phyloP scores from a whole-genome alignment of 1,284 basidiomycete genomes.

The Retiboletus flavoniger region DNA sequence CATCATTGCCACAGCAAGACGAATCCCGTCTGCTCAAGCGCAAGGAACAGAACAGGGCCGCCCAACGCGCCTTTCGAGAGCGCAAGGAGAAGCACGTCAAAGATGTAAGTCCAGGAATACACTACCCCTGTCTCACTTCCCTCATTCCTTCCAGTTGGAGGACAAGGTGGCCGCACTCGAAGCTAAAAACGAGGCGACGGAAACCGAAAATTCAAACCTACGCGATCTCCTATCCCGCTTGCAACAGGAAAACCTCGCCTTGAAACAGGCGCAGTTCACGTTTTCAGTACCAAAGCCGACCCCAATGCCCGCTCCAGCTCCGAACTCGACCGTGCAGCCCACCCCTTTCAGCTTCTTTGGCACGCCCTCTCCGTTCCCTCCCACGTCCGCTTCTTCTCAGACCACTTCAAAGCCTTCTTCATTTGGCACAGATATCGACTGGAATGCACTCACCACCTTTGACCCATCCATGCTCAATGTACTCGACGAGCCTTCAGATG shows the following conservation, averaged over 20 bases:
- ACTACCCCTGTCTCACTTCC: conserved; percentile 9
- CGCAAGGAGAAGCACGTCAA: conserved; percentile 88
- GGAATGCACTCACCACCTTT: conserved; percentile 62
- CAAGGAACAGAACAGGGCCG: conserved; percentile 85
- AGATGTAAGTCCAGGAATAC: conserved; percentile 56
- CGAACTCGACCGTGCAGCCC: conserved; percentile 24
- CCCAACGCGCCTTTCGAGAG: conserved; percentile 82
- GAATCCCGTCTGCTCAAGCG: conserved; percentile 73
- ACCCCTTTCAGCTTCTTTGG: conserved; percentile 33
- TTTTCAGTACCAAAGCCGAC: conserved; percentile 61
- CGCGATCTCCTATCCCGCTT: conserved; percentile 74
- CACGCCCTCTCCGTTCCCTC: conserved; percentile 28
- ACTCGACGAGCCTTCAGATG: conserved; percentile 54
- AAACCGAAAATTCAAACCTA: conserved; percentile 74
- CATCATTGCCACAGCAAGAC: conserved; percentile 45
- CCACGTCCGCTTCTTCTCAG: conserved; percentile 24
- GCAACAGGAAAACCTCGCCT: conserved; percentile 72
- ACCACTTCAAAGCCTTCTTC: conserved; percentile 19
- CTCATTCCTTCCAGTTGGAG: conserved; percentile 56
- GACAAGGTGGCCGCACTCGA: conserved; percentile 79
- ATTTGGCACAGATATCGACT: conserved; percentile 52
- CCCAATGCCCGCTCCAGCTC: conserved; percentile 21
- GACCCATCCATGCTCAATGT: conserved; percentile 61
- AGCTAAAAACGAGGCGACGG: conserved; percentile 65
- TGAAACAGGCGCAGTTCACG: conserved; percentile 74